These are phyloP conservation scores for Cordyceps fumosorosea DNA, from an alignment of 2,329 filamentous ascomycete genomes.

Conservation along the genomic window DNA sequence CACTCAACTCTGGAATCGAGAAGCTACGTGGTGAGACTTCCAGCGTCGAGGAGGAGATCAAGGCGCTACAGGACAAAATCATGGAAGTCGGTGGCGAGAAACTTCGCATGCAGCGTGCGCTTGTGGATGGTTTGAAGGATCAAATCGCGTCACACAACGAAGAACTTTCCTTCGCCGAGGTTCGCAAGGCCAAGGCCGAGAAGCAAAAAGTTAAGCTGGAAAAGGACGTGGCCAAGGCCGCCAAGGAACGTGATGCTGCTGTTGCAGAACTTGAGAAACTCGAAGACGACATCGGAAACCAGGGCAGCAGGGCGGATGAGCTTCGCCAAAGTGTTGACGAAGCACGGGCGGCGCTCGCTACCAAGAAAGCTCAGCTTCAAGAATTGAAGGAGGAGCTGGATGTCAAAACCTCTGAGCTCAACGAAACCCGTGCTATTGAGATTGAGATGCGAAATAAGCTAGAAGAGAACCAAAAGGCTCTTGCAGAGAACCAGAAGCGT, in stretches of 20 bases:
- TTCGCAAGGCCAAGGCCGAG: slow-evolving; percentile 85
- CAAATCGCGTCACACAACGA: slow-evolving; percentile 77
- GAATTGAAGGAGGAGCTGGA: slow-evolving; percentile 80
- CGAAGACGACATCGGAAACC: slow-evolving; percentile 69
- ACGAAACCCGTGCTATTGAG: slow-evolving; percentile 80
- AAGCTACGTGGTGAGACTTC: slow-evolving; percentile 79
- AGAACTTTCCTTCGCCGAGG: slow-evolving; percentile 77
- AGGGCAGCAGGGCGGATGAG: slow-evolving; percentile 67
- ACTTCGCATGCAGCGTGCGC: slow-evolving; percentile 81
- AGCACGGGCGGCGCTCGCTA: slow-evolving; percentile 68
- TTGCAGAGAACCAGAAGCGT: slow-evolving; percentile 79
- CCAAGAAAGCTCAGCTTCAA: slow-evolving; percentile 74
- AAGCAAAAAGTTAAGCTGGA: slow-evolving; percentile 85
- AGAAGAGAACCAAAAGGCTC: slow-evolving; percentile 87
- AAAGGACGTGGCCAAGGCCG: slow-evolving; percentile 72
- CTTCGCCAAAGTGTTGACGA: slow-evolving; percentile 70
- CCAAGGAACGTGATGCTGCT: slow-evolving; percentile 69
- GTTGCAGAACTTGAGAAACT: slow-evolving; percentile 68
- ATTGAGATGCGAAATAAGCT: slow-evolving; percentile 99
- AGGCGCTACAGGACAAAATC: slow-evolving; percentile 87
- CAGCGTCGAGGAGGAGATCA: slow-evolving; percentile 88
- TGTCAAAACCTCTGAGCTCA: slow-evolving; percentile 76
- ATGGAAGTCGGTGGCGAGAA: slow-evolving; percentile 97
- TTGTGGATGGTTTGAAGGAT: slow-evolving; percentile 82
- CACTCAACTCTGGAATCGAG: slow-evolving; percentile 70